These are phyloP conservation scores for Ogataea minuta DNA, from an alignment of 805 yeast genomes.

Conservation along the genomic window DNA sequence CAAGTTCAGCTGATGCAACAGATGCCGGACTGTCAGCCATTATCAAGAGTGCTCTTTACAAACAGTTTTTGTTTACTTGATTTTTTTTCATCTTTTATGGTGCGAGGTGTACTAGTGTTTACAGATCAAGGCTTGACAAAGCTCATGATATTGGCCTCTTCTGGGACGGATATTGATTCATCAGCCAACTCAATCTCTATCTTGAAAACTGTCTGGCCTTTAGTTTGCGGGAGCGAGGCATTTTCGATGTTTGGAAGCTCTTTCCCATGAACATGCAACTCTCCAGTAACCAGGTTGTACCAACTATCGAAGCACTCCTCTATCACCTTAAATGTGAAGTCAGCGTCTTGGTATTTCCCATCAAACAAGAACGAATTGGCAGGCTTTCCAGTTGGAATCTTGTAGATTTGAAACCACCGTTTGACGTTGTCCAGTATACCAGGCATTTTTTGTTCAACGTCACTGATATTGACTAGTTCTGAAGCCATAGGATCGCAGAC, in stretches of 20 bases:
- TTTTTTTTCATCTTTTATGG: constrained; percentile 4
- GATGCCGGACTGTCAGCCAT: constrained; percentile 4
- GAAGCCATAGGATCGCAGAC: constrained; percentile 62
- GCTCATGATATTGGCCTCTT: constrained; percentile 30
- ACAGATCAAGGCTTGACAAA: constrained; percentile 30
- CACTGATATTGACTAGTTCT: constrained; percentile 59
- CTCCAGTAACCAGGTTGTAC: constrained; percentile 52
- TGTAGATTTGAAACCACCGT: constrained; percentile 82
- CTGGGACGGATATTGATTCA: constrained; percentile 39
- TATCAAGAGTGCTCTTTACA: background rate
- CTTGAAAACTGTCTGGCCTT: constrained; percentile 25
- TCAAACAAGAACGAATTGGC: constrained; percentile 71
- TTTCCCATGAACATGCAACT: constrained; percentile 33
- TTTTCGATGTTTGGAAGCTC: constrained; percentile 37
- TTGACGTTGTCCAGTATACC: constrained; percentile 66
- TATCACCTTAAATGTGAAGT: constrained; percentile 58
- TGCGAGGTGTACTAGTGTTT: constrained; percentile 19
- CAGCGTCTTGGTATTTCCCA: constrained; percentile 60
- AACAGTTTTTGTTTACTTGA: constrained; percentile 9
- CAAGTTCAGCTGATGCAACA: background rate
- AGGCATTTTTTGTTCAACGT: constrained; percentile 67
- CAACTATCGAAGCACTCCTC: constrained; percentile 68
- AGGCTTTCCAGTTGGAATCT: constrained; percentile 79
- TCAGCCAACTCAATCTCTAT: constrained; percentile 25
- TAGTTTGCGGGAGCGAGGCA: constrained; percentile 35